These are phyloP conservation scores for Vigna angularis DNA, from an alignment of 306 rosid genomes.

Conservation along the genomic window DNA sequence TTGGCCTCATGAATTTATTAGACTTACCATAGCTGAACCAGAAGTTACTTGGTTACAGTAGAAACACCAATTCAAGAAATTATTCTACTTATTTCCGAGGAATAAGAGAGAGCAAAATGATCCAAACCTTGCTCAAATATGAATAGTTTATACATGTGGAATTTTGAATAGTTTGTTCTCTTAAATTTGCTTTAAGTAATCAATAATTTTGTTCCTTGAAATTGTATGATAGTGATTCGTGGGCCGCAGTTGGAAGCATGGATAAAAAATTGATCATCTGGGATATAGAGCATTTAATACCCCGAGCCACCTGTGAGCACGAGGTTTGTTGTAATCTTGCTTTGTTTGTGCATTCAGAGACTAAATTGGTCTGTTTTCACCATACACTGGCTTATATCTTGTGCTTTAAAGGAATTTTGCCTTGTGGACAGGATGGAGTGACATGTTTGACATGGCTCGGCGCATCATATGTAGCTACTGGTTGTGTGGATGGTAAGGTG, in stretches of 20 bases:
- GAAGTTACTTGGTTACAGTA: neutral
- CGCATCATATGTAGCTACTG: slow-evolving; percentile 65
- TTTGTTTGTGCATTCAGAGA: slow-evolving; percentile 30
- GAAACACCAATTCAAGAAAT: neutral
- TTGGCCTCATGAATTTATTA: slow-evolving; percentile 6
- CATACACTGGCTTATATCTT: slow-evolving; percentile 13
- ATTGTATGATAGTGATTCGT: slow-evolving; percentile 58
- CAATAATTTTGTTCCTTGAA: slow-evolving; percentile 34
- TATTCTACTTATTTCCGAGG: slow-evolving; percentile 20
- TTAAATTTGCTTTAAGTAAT: slow-evolving; percentile 4
- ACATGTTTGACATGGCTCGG: slow-evolving; percentile 87
- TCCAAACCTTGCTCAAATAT: slow-evolving; percentile 3
- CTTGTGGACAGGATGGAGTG: slow-evolving; percentile 74
- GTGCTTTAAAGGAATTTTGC: slow-evolving; percentile 14
- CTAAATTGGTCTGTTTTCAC: neutral
- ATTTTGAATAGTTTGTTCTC: slow-evolving; percentile 15
- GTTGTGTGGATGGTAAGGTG: slow-evolving; percentile 79
- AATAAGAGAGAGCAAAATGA: slow-evolving; percentile 15
- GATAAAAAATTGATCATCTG: slow-evolving; percentile 75
- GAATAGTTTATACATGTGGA: neutral
- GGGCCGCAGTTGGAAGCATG: slow-evolving; percentile 92
- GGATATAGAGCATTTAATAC: slow-evolving; percentile 75
- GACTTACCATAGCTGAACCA: neutral
- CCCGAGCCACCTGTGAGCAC: slow-evolving; percentile 75
- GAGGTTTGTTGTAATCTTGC: slow-evolving; percentile 65